These are phyloP conservation scores for Bretschneidera sinensis DNA, from an alignment of 345 rosid species.

Conservation along the genomic window DNA sequence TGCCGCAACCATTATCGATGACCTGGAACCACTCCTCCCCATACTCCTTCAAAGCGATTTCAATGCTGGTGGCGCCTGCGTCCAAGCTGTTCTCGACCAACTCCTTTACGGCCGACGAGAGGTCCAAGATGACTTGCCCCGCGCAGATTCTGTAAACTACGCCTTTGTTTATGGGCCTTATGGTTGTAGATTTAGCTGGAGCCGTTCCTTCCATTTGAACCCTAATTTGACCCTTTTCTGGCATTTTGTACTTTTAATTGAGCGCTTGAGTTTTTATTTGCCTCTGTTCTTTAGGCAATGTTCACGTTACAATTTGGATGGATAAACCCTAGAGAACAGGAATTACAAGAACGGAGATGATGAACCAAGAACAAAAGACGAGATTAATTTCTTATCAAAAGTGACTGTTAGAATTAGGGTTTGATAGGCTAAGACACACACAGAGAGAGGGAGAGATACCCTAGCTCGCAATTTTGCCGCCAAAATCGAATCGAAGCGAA, in stretches of 20 bases:
- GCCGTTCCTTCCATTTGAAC: conserved; percentile 30
- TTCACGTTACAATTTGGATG: not conserved
- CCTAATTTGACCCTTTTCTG: not conserved
- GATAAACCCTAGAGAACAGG: conserved; percentile 5
- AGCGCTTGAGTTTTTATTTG: not conserved
- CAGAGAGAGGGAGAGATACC: not conserved
- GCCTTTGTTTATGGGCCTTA: conserved; percentile 68
- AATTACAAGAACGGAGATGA: not conserved
- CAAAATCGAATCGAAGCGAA: not conserved
- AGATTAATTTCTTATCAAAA: not conserved
- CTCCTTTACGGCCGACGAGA: conserved; percentile 92
- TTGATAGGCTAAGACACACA: no score
- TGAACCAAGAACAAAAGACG: no score
- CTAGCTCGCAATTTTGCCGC: conserved; percentile 16
- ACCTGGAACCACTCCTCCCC: conserved; percentile 90
- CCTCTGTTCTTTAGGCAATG: not conserved
- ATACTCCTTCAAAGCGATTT: conserved; percentile 68
- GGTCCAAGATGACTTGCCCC: conserved; percentile 94
- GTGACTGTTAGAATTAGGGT: not conserved
- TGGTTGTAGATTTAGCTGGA: conserved; percentile 32
- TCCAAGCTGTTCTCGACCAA: conserved; percentile 96
- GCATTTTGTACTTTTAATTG: not conserved
- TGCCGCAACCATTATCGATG: conserved; percentile 89
- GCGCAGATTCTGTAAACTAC: conserved; percentile 80
- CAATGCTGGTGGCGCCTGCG: conserved; percentile 86